These are phyloP conservation scores for Penicillium oxalicum DNA, from an alignment of 2,329 filamentous ascomycete species.

Conservation along the genomic window DNA sequence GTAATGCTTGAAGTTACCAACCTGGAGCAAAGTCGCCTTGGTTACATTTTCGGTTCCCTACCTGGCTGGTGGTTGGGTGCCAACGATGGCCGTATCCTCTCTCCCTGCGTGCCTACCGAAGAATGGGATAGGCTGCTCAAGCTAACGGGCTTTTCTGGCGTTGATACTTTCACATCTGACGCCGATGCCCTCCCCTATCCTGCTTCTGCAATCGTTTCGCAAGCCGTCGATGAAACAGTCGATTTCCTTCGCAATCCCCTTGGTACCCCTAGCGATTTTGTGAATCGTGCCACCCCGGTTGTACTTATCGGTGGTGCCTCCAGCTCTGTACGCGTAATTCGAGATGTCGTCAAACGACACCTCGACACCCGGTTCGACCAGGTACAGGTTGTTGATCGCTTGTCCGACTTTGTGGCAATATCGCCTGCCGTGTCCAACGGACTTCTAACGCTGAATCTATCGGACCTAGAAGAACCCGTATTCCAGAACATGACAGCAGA, in stretches of 20 bases:
- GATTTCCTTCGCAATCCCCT: constrained; percentile 10
- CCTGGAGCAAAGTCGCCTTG: not conserved
- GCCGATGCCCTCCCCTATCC: not conserved
- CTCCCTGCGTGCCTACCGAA: not conserved
- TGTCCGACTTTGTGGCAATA: too few relatives aligned
- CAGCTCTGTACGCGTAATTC: too few relatives aligned
- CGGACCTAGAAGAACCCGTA: too few relatives aligned
- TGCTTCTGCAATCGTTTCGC: constrained; percentile 16
- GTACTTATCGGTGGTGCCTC: too few relatives aligned
- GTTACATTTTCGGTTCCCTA: not conserved
- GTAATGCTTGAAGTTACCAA: constrained; percentile 33
- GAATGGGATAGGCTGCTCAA: constrained; percentile 2
- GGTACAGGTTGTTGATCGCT: too few relatives aligned
- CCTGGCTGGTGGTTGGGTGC: constrained; percentile 2
- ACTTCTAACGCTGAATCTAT: too few relatives aligned
- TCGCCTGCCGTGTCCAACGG: too few relatives aligned
- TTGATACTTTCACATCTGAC: not conserved
- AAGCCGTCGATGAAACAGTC: constrained; percentile 22
- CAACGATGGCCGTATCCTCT: not conserved
- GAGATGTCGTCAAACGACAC: too few relatives aligned
- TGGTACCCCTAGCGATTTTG: too few relatives aligned
- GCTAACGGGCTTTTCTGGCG: constrained; percentile 1
- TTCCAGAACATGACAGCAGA: too few relatives aligned
- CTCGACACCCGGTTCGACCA: too few relatives aligned
- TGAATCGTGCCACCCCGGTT: too few relatives aligned